These are phyloP conservation scores for Spathaspora hagerdaliae DNA, from an alignment of 805 yeast species.

Conservation along the genomic window DNA sequence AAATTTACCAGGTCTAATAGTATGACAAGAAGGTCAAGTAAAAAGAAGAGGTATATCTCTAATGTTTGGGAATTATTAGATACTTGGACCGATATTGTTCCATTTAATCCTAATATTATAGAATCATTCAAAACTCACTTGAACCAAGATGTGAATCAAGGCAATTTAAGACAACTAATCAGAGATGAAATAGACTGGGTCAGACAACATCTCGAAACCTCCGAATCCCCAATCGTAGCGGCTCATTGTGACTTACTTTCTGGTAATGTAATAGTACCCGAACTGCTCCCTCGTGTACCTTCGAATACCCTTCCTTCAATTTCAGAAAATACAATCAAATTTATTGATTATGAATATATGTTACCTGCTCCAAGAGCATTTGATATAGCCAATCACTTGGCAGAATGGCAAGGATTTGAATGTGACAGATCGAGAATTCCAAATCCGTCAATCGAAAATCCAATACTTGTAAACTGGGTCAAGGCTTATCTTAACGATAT, in stretches of 20 bases:
- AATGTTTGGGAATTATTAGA: constrained; percentile 58
- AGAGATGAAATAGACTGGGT: constrained; percentile 55
- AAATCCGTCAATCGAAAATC: constrained; percentile 39
- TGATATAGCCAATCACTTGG: constrained; percentile 70
- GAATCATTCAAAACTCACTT: constrained; percentile 32
- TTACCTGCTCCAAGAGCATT: constrained; percentile 70
- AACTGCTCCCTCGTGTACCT: constrained; percentile 13
- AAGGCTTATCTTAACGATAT: constrained; percentile 45
- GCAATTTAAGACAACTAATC: constrained; percentile 37
- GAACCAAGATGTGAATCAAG: constrained; percentile 14
- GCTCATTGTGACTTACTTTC: constrained; percentile 70
- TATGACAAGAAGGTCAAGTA: neutral
- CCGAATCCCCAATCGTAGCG: constrained; percentile 53
- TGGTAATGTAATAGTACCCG: constrained; percentile 69
- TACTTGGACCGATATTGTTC: constrained; percentile 62
- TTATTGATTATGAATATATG: constrained; percentile 73
- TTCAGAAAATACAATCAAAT: constrained; percentile 43
- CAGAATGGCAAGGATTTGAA: constrained; percentile 81
- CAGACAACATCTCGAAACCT: constrained; percentile 13
- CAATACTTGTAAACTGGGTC: constrained; percentile 54
- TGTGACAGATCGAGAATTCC: constrained; percentile 64
- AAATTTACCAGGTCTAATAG: constrained; percentile 1
- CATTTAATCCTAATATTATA: constrained; percentile 41
- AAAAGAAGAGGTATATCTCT: constrained; percentile 28
- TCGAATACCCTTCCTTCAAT: constrained; percentile 13